These are phyloP conservation scores for Metschnikowia noctiluminum DNA, from an alignment of 805 yeast genomes.

Conservation along the genomic window DNA sequence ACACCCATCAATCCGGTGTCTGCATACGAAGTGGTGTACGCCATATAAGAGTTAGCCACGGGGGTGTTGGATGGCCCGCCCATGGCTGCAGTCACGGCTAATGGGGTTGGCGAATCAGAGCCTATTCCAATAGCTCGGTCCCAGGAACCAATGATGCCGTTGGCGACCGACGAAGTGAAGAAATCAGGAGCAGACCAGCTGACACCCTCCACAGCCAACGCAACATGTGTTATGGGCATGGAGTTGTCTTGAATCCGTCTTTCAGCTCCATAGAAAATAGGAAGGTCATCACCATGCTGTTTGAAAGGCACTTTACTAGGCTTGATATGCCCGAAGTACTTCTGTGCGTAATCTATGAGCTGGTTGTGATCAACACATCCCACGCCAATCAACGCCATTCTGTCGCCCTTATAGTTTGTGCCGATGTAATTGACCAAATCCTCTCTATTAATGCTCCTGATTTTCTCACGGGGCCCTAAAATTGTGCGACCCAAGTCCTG, in stretches of 20 bases:
- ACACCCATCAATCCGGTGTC: slow-evolving; percentile 99
- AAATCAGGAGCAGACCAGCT: slow-evolving; percentile 96
- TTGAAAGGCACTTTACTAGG: slow-evolving; percentile 65
- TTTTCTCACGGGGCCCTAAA: slow-evolving; percentile 88
- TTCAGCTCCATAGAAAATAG: slow-evolving; percentile 83
- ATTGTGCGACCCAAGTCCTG: slow-evolving; percentile 97
- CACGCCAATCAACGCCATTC: slow-evolving; percentile 97
- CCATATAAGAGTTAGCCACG: slow-evolving; percentile 91
- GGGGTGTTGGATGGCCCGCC: slow-evolving; percentile 57
- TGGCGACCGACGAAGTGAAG: slow-evolving; percentile 92
- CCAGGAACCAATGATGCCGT: slow-evolving; percentile 97
- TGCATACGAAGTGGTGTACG: slow-evolving; percentile 94
- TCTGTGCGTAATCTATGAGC: slow-evolving; percentile 71
- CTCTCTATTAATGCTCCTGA: slow-evolving; percentile 68
- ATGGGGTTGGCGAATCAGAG: slow-evolving; percentile 78
- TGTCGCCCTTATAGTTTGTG: slow-evolving; percentile 88
- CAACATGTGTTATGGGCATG: slow-evolving; percentile 86
- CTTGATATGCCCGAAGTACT: slow-evolving; percentile 70
- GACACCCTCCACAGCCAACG: slow-evolving; percentile 95
- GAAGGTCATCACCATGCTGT: slow-evolving; percentile 67
- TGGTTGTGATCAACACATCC: slow-evolving; percentile 90
- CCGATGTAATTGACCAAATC: slow-evolving; percentile 79
- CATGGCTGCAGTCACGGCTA: slow-evolving; percentile 64
- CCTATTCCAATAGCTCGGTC: slow-evolving; percentile 88
- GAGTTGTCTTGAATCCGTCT: slow-evolving; percentile 77